Evolutionary conservation across 2,329 filamentous ascomycete species (phyloP).

Genomic region (Colletotrichum sp.): DNA sequence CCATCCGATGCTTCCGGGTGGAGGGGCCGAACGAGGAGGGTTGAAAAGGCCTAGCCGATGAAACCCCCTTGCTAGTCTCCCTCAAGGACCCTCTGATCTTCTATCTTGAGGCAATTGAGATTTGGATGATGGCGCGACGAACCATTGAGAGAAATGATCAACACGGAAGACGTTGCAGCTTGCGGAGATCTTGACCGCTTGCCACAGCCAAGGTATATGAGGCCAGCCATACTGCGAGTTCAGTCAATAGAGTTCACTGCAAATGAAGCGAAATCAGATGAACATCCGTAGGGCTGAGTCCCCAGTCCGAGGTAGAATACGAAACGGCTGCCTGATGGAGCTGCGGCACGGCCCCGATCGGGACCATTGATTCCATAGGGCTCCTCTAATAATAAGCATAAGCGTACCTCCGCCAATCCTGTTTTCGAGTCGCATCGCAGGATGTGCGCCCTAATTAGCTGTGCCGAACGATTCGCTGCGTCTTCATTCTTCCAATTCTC

Average conservation of each 20-base stretch:
- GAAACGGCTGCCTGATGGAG: neutral
- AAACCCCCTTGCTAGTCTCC: neutral
- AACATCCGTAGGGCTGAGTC: neutral
- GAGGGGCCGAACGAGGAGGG: neutral
- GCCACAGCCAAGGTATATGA: too few relatives aligned
- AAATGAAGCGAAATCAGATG: neutral
- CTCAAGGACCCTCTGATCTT: neutral
- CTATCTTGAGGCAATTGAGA: neutral
- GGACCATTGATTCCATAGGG: neutral
- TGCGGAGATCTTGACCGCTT: neutral
- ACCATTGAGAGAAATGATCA: neutral
- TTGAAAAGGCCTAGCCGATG: neutral
- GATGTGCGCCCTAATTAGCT: neutral
- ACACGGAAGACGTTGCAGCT: neutral
- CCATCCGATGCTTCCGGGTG: neutral
- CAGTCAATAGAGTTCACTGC: neutral
- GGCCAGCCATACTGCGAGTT: neutral
- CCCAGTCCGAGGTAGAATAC: neutral
- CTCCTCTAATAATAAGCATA: neutral
- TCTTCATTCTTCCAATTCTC: neutral
- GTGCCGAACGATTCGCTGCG: neutral
- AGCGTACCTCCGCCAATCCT: neutral
- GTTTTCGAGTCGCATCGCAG: neutral
- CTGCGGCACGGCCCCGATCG: neutral
- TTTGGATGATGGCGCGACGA: neutral